Percentiles rank a stretch among this genome's conserved stretches.
Conservation (phyloP, 2,329 filamentous ascomycete species). For the Beauveria bassiana region DNA sequence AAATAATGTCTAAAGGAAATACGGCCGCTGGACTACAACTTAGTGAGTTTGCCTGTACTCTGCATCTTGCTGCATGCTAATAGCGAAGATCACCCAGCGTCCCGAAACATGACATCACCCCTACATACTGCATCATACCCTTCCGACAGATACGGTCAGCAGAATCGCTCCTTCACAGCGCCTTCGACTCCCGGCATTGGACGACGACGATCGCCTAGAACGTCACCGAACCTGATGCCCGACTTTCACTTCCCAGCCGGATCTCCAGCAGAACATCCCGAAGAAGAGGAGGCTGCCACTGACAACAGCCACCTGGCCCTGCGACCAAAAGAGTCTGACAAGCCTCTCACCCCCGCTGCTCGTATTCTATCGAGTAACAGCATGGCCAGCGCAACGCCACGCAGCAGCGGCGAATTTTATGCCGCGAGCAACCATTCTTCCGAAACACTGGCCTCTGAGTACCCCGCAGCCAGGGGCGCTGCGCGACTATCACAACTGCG, state of each 20-base stretch:
- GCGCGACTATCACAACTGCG: conserved; percentile 38
- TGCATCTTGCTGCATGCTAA: conserved; percentile 23
- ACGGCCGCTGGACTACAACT: conserved; percentile 34
- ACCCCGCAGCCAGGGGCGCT: conserved; percentile 44
- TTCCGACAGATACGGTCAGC: conserved; percentile 37
- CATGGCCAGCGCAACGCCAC: conserved; percentile 64
- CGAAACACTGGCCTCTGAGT: conserved; percentile 88
- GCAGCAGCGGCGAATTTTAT: conserved; percentile 93
- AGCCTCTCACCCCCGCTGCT: conserved; percentile 47
- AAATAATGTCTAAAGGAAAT: conserved; percentile 47
- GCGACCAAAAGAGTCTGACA: conserved; percentile 38
- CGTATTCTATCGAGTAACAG: conserved; percentile 73
- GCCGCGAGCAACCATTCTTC: conserved; percentile 91
- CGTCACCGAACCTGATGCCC: conserved; percentile 37
- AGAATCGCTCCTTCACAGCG: conserved; percentile 34
- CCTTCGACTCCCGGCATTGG: conserved; percentile 36
- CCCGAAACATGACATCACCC: conserved; percentile 40
- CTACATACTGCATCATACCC: conserved; percentile 49
- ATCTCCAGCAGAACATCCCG: conserved; percentile 32
- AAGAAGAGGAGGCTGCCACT: conserved; percentile 7
- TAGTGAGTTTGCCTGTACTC: conserved; percentile 25
- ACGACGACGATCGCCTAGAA: conserved; percentile 31
- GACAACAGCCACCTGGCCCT: conserved; percentile 29
- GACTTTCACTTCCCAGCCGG: conserved; percentile 51
- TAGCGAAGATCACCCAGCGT: conserved; percentile 25